Evolutionary conservation across 371 early-diverging fungal genomes (phyloP).

Genomic region (Catenaria anguillulae): DNA sequence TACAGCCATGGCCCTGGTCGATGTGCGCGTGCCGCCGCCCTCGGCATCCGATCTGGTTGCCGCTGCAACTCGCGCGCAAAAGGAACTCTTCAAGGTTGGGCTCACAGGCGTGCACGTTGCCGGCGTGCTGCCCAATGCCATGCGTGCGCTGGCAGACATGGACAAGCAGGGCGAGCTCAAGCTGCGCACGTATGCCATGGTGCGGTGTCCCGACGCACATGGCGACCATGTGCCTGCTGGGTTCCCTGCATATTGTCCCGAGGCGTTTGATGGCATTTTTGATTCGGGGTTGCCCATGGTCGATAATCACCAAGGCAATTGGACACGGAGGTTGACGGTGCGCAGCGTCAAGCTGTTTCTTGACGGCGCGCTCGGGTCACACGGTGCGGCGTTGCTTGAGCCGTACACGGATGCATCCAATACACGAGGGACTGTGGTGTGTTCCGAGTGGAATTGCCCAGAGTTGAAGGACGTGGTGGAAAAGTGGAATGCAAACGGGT

Average conservation of each 20-base stretch:
- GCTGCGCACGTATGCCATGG: slow-evolving; percentile 2
- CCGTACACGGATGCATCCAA: slow-evolving; percentile 21
- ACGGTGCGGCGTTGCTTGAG: slow-evolving; percentile 30
- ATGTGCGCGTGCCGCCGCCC: neutral
- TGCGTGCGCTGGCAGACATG: neutral
- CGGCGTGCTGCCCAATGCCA: neutral
- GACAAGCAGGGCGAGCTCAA: neutral
- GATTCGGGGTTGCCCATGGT: too few relatives aligned
- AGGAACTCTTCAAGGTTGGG: neutral
- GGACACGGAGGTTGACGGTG: neutral
- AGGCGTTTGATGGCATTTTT: neutral
- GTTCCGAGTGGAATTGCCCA: slow-evolving; percentile 11
- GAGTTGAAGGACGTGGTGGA: slow-evolving; percentile 7
- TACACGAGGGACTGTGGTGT: slow-evolving; percentile 16
- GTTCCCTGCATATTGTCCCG: neutral
- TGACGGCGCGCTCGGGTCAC: slow-evolving; percentile 35
- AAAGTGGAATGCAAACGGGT: slow-evolving; percentile 18
- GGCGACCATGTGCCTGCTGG: too few relatives aligned
- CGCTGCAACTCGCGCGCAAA: neutral
- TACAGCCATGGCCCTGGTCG: slow-evolving; percentile 4
- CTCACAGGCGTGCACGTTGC: neutral
- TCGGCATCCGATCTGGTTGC: too few relatives aligned
- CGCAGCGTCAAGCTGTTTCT: slow-evolving; percentile 23
- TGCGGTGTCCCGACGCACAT: neutral
- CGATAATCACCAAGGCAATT: neutral